A percentile compares a stretch with the other conserved stretches of the same genome.
Evolutionary conservation across 805 yeast species (phyloP).

Genomic region (Candida easanensis): DNA sequence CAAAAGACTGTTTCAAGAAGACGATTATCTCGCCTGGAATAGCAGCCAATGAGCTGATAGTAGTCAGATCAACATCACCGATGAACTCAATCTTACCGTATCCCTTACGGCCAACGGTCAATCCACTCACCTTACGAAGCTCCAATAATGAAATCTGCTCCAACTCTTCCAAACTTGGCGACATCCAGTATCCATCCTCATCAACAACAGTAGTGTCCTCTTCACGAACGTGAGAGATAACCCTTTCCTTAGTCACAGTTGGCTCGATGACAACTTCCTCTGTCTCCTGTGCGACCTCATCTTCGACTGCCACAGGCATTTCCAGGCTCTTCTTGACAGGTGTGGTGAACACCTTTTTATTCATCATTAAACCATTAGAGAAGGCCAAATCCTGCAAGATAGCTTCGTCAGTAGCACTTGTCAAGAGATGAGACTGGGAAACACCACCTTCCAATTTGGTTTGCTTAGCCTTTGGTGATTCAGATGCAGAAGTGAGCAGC

Average conservation of each 20-base stretch:
- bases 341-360: conserved; percentile 12
- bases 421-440: conserved; percentile 32
- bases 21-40: conserved; percentile 64
- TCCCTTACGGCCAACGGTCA: conserved; percentile 71
- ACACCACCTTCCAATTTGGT: neutral
- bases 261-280: neutral
- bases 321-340: conserved; percentile 6
- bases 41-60: conserved; percentile 55
- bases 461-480: conserved; percentile 2
- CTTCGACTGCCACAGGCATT: neutral
- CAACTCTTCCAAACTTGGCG: conserved; percentile 70
- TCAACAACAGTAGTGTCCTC: conserved; percentile 27
- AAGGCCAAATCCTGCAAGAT: conserved; percentile 42
- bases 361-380: conserved; percentile 5
- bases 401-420: conserved; percentile 57
- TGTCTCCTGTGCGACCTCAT: neutral
- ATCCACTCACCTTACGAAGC: conserved; percentile 57
- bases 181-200: conserved; percentile 82
- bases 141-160: conserved; percentile 57
- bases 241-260: conserved; percentile 2
- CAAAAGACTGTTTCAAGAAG: conserved; percentile 57
- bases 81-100: conserved; percentile 76
- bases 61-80: conserved; percentile 79
- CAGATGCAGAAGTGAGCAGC: neutral
- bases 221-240: conserved; percentile 4